Evolutionary conservation across 2,329 filamentous ascomycete species (phyloP).

Genomic region (Pyrenophora teres): DNA sequence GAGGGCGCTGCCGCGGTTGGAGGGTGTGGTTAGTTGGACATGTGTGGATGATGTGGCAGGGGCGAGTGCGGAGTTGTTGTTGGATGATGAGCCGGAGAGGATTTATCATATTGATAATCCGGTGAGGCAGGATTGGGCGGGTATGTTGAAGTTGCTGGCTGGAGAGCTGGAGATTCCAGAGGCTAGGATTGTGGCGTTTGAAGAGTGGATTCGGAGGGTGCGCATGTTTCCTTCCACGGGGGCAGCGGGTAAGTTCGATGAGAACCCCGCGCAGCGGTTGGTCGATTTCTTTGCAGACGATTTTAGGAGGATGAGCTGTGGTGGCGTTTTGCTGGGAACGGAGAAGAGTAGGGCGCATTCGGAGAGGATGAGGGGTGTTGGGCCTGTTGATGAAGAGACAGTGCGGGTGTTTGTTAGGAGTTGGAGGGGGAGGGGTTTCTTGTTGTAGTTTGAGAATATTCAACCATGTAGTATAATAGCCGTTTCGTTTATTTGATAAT

Average conservation of each 20-base stretch:
- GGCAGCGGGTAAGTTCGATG: neutral
- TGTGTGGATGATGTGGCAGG: slow-evolving; percentile 53
- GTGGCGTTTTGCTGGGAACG: slow-evolving; percentile 51
- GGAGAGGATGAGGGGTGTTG: slow-evolving; percentile 31
- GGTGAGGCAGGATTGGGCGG: slow-evolving; percentile 48
- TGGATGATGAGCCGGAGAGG: slow-evolving; percentile 28
- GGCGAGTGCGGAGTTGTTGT: slow-evolving; percentile 43
- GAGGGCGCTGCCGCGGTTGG: slow-evolving; percentile 43
- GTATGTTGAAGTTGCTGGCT: slow-evolving; percentile 45
- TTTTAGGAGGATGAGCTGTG: slow-evolving; percentile 53
- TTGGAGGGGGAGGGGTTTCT: slow-evolving; percentile 16
- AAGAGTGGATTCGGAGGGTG: slow-evolving; percentile 50
- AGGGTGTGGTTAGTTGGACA: slow-evolving; percentile 44
- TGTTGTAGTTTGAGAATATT: neutral
- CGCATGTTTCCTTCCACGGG: slow-evolving; percentile 15
- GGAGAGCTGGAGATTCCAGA: slow-evolving; percentile 30
- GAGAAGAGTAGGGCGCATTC: slow-evolving; percentile 46
- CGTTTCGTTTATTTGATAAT: no score
- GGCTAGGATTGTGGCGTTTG: slow-evolving; percentile 45
- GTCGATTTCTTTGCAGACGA: slow-evolving; percentile 44
- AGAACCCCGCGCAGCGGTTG: slow-evolving; percentile 42
- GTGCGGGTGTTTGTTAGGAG: slow-evolving; percentile 12
- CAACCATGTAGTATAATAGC: no score
- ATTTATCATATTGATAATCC: slow-evolving; percentile 57
- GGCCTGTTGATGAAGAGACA: slow-evolving; percentile 10